Evolutionary conservation across 2,329 filamentous ascomycete genomes (phyloP), one percentile per base, ranked within the genome.

Genomic region (Trichocomaceae sp.): DNA sequence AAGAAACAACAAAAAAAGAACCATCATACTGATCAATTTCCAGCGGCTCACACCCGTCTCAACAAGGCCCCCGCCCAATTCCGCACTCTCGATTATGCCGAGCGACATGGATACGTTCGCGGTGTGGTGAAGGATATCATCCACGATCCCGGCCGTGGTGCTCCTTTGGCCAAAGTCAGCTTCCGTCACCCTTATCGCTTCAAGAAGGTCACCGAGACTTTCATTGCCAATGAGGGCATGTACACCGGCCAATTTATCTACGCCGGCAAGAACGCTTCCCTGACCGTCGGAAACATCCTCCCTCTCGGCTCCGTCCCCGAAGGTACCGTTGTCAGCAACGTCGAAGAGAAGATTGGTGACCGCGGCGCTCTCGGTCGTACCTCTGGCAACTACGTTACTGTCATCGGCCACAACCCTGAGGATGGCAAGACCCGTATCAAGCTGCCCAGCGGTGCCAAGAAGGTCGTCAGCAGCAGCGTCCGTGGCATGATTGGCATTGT

Each of bases 221-320:
- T 99, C 87, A 99, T 99, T 75, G 93, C 93, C 79, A 99, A 97
- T 82, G 93, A 97, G 84, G 93, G 93, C 82, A 96, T 97, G 91
- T 99, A 97, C 89, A 96, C 93, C 66, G 93, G 93, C 76, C 93
- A 99, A 80, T 99, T 99, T 85, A 90, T 99, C 87, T 99, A 99
- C 81, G 93, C 92, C 75, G 93, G 93, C 76, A 99, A 99, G 90
- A 93, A 96, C 81, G 93, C 93, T 71, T 83, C 87, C 66, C 85
- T 99, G 73, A 97, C 88, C 72, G 86, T 99, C 77, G 93, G 93
- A 78, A 99, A 99, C 84, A 80, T 99, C 75, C 89, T 99, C 62
- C 93, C 93, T 65, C 85, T 99, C 68, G 84, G 85, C 74, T 90
- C 88, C 74, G 88, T 97, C 76, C 93, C 93, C 66, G 93, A 99